Evolutionary conservation across 1,284 basidiomycete species (phyloP), one percentile per base, ranked within the genome.

Genomic region (Chalciporus sp.): DNA sequence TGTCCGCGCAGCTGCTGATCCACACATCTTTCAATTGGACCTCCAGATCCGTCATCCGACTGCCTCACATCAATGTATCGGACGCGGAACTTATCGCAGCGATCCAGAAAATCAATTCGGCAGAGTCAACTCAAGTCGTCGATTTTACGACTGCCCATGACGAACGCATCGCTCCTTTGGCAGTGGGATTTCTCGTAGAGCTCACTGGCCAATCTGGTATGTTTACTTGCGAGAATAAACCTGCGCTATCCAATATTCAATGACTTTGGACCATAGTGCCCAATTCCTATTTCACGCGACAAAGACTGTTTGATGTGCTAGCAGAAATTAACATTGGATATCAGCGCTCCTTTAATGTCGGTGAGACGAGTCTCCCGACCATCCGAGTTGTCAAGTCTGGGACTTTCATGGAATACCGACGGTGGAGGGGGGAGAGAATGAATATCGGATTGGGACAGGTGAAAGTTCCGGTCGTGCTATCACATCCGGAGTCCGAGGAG

Each of bases 111-210:
- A 31, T 31, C 12, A 31, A 9, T 14, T 31, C 29, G 10, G 10
- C 12, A 23, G 47, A 56, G 8, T 17, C 49, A 8, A 39, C 49
- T n/a, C 40, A 47, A 28, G 44, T 54, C 9, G n/a, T 28, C 0
- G 55, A 60, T 17, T 52, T 60, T 7, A 48, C 55, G 3, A 37
- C 41, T 4, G 49, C 52, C 19, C 17, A 43, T 4, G 52, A 58
- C 16, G 29, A 43, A 6, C 56, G 59, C 14, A 26, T 41, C 20
- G 40, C 49, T 7, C 44, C 47, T 6, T 5, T 3, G 8, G 51
- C 56, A 4, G 31, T 61, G 14, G 52, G 52, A 4, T 60, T 46
- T 31, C 33, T 58, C 31, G n/a, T 61, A 12, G 59, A 61, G 40
- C 37, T 41, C 2, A 35, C 35, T 19, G 49, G 45, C 8, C 27